Conservation (phyloP, 768 basidiomycete species). For the Ramaria sp. region DNA sequence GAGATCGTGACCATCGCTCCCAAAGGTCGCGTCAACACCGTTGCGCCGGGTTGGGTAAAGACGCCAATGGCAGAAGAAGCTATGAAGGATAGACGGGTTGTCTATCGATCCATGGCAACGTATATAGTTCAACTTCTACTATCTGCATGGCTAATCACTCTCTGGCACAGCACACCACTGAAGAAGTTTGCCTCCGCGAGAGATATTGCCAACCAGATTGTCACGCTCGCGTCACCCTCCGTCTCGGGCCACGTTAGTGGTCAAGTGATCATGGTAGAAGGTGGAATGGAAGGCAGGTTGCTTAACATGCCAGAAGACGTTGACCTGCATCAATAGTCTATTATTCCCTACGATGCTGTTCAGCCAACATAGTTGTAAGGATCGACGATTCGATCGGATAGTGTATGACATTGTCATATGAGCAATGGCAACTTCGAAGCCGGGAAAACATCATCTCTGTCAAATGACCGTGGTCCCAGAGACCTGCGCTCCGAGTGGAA, state of each 20-base stretch:
- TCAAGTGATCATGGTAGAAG: constrained; percentile 59
- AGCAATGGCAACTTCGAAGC: no score
- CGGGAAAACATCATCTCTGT: no score
- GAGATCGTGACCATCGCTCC: constrained; percentile 73
- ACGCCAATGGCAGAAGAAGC: constrained; percentile 54
- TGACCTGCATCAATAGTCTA: not conserved
- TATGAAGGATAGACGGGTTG: constrained; percentile 41
- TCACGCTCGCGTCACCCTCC: constrained; percentile 44
- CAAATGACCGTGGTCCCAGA: no score
- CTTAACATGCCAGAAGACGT: constrained; percentile 32
- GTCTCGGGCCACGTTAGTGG: constrained; percentile 66
- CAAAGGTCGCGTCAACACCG: constrained; percentile 54
- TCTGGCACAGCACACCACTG: constrained; percentile 43
- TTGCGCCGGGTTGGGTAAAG: constrained; percentile 52
- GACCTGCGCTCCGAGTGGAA: no score
- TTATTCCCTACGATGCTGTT: not conserved
- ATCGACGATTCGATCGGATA: no score
- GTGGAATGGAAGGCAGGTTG: constrained; percentile 70
- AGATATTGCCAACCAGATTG: constrained; percentile 59
- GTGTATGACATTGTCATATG: no score
- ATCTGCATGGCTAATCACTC: not conserved
- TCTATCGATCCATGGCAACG: constrained; percentile 59
- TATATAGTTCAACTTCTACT: constrained; percentile 22
- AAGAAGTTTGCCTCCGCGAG: constrained; percentile 53
- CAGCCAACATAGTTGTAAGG: no score